Evolutionary conservation across 148 eudicot genomes (phyloP).

Genomic region (Agrostemma githago): DNA sequence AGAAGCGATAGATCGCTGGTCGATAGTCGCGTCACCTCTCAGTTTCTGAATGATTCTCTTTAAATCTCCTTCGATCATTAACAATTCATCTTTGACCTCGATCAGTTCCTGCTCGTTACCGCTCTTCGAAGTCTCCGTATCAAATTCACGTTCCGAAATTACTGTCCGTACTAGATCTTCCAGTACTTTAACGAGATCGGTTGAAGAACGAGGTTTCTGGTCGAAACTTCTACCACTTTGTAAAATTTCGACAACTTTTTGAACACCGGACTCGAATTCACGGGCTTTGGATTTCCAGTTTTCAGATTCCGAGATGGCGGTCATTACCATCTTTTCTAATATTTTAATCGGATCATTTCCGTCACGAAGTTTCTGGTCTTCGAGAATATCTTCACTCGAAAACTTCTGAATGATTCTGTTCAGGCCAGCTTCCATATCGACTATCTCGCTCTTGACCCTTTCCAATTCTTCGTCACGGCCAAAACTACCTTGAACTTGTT

Average conservation of each 20-base stretch:
- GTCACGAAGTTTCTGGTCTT: conserved; percentile 34
- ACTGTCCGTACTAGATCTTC: conserved; percentile 21
- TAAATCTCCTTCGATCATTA: conserved; percentile 26
- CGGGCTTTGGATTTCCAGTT: conserved; percentile 57
- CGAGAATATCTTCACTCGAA: conserved; percentile 38
- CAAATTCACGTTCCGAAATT: conserved; percentile 25
- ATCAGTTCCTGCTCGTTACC: conserved; percentile 27
- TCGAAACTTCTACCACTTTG: conserved; percentile 21
- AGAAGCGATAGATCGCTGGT: conserved; percentile 32
- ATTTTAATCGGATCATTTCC: conserved; percentile 35
- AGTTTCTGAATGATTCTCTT: conserved; percentile 28
- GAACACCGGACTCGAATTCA: conserved; percentile 42
- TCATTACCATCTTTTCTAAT: conserved; percentile 58
- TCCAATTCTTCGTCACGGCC: conserved; percentile 38
- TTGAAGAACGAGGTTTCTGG: conserved; percentile 19
- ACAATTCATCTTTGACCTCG: conserved; percentile 24
- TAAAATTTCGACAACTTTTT: conserved; percentile 23
- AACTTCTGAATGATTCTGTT: conserved; percentile 53
- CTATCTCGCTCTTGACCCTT: conserved; percentile 37
- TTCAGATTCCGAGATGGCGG: conserved; percentile 47
- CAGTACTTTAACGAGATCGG: conserved; percentile 25
- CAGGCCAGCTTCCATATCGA: conserved; percentile 45
- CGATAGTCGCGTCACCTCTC: conserved; percentile 31
- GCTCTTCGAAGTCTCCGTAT: conserved; percentile 26
- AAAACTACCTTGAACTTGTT: conserved; percentile 35